A percentile compares a stretch with the other conserved stretches of the same genome.
These are phyloP conservation scores for Zanthoxylum bungeanum DNA, from an alignment of 345 rosid species.

Conservation along the genomic window DNA sequence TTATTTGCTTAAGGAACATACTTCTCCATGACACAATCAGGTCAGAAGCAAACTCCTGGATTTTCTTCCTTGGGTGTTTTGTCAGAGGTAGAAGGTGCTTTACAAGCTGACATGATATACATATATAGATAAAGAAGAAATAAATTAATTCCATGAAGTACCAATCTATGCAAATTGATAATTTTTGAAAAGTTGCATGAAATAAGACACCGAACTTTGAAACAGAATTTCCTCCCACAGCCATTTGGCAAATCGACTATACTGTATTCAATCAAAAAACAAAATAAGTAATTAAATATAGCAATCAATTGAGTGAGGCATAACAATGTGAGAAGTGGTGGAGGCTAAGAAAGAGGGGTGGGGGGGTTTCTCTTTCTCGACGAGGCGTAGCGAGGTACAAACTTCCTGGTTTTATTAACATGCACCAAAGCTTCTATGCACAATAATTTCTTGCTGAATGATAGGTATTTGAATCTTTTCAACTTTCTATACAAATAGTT, in stretches of 20 bases:
- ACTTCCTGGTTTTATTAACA: too few species aligned
- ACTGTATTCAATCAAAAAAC: neutral
- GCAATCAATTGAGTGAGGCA: too few species aligned
- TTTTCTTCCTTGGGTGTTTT: constrained; percentile 44
- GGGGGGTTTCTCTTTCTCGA: too few species aligned
- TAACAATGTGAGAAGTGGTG: too few species aligned
- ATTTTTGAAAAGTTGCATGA: neutral
- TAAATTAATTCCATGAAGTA: neutral
- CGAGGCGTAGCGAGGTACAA: too few species aligned
- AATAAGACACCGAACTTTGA: neutral
- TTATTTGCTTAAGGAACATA: constrained; percentile 41
- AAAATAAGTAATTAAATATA: too few species aligned
- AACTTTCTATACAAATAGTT: neutral
- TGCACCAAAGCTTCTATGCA: too few species aligned
- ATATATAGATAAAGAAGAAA: too few species aligned
- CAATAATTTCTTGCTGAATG: neutral
- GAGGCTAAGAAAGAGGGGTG: too few species aligned
- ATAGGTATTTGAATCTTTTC: neutral
- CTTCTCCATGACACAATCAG: constrained; percentile 43
- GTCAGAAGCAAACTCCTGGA: constrained; percentile 31
- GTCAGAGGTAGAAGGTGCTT: constrained; percentile 44
- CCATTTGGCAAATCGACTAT: neutral
- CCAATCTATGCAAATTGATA: neutral
- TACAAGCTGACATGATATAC: constrained; percentile 32
- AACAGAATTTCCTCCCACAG: neutral